Percentiles rank a stretch among this genome's conserved stretches.
phyloP scores from a whole-genome alignment of 192 early-diverging fungal species.

The Podila epigama region DNA sequence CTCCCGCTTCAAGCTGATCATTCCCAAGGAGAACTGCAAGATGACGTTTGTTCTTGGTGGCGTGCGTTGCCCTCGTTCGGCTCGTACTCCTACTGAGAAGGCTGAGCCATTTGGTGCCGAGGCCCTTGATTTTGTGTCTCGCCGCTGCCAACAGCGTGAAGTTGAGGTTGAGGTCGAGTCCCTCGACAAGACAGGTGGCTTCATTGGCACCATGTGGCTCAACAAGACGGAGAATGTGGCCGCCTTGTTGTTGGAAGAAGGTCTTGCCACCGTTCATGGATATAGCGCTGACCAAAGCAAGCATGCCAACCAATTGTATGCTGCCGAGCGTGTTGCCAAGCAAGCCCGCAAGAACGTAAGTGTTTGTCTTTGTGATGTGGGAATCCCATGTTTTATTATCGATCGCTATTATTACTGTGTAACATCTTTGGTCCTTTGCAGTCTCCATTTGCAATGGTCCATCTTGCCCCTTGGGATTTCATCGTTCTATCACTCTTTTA shows the following conservation, averaged over 20 bases:
- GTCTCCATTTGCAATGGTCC: too few species aligned
- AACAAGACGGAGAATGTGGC: conserved; percentile 75
- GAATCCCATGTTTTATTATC: background rate
- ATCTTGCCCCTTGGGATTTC: too few species aligned
- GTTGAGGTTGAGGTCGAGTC: conserved; percentile 90
- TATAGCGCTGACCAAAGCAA: conserved; percentile 87
- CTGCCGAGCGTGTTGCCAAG: conserved; percentile 83
- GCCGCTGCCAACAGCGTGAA: conserved; percentile 85
- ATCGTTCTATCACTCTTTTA: too few species aligned
- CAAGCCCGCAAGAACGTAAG: conserved; percentile 74
- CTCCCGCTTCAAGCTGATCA: conserved; percentile 80
- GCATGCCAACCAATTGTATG: conserved; percentile 70
- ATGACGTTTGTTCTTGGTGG: conserved; percentile 89
- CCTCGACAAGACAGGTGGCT: conserved; percentile 90
- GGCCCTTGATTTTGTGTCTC: conserved; percentile 73
- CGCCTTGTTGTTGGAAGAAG: conserved; percentile 75
- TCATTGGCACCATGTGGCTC: conserved; percentile 88
- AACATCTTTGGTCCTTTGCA: too few species aligned
- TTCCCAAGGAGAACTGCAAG: conserved; percentile 86
- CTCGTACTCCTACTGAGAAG: conserved; percentile 70
- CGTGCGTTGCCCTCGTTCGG: conserved; percentile 84
- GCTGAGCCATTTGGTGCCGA: conserved; percentile 89
- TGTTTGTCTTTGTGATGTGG: conserved; percentile 30
- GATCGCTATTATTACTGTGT: background rate
- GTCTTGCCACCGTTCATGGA: conserved; percentile 84